Conservation (phyloP, 192 early-diverging fungal species). For the Umbelopsis isabellina region DNA sequence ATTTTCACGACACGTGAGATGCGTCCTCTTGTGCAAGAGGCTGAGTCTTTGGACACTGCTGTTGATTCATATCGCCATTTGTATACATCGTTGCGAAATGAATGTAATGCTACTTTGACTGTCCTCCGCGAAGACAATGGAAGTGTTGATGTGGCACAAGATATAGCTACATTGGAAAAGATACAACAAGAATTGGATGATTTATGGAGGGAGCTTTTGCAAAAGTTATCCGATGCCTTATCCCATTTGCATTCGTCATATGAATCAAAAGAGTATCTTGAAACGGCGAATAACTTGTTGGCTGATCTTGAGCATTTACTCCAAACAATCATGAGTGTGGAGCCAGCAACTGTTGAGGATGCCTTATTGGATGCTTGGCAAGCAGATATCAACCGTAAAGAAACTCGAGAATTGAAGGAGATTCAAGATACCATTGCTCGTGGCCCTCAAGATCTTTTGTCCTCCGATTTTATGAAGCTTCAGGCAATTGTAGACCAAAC, state of each 20-base stretch:
- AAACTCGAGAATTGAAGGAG: not conserved
- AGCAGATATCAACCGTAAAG: not conserved
- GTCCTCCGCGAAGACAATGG: conserved; percentile 22
- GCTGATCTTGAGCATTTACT: not conserved
- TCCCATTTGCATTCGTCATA: not conserved
- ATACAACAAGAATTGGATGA: conserved; percentile 28
- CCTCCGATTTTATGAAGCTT: not conserved
- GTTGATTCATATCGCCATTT: conserved; percentile 26
- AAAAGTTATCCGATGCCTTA: not conserved
- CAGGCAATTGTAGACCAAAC: not conserved
- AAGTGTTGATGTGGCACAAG: conserved; percentile 7
- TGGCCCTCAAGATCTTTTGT: not conserved
- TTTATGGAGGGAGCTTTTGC: conserved; percentile 16
- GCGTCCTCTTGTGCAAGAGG: conserved; percentile 17
- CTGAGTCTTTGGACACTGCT: conserved; percentile 25
- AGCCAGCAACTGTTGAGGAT: not conserved
- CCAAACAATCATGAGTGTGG: not conserved
- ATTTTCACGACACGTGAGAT: not conserved
- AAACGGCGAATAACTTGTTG: not conserved
- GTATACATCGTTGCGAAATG: conserved; percentile 23
- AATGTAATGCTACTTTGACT: conserved; percentile 16
- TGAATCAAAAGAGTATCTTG: conserved; percentile 5
- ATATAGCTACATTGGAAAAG: conserved; percentile 11
- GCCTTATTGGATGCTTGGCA: not conserved
- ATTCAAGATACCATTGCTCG: not conserved